phyloP scores from a whole-genome alignment of 1,284 basidiomycete genomes.

The Mrakiaceae sp. region DNA sequence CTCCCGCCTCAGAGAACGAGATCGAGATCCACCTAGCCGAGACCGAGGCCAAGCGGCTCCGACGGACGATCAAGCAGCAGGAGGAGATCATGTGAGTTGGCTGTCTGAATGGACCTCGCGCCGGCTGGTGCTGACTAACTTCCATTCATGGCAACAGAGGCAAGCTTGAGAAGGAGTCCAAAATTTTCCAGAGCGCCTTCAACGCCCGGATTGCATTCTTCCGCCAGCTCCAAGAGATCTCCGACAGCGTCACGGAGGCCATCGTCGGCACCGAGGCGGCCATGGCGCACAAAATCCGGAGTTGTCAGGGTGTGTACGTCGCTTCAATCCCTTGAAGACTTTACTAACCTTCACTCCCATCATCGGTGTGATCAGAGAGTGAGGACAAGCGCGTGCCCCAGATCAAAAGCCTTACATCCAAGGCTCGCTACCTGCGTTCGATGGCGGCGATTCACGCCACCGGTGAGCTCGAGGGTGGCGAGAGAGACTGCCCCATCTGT shows the following conservation, averaged over 20 bases:
- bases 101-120: neutral
- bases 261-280: neutral
- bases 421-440: neutral
- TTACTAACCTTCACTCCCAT: too few species aligned
- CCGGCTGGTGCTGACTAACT: neutral
- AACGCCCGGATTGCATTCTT: neutral
- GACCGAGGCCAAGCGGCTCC: neutral
- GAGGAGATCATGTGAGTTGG: neutral
- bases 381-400: neutral
- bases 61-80: neutral
- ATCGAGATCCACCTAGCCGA: neutral
- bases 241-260: neutral
- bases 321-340: too few species aligned
- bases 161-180: neutral
- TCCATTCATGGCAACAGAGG: neutral
- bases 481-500: neutral
- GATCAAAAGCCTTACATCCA: neutral
- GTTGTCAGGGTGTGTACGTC: too few species aligned
- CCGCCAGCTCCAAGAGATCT: neutral
- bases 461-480: neutral
- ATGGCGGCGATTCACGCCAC: neutral
- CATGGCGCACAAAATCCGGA: neutral
- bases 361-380: neutral
- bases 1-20: too few species aligned
- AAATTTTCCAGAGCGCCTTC: neutral